Conservation (phyloP, 305 asterid genomes). For the Ajuga reptans region DNA sequence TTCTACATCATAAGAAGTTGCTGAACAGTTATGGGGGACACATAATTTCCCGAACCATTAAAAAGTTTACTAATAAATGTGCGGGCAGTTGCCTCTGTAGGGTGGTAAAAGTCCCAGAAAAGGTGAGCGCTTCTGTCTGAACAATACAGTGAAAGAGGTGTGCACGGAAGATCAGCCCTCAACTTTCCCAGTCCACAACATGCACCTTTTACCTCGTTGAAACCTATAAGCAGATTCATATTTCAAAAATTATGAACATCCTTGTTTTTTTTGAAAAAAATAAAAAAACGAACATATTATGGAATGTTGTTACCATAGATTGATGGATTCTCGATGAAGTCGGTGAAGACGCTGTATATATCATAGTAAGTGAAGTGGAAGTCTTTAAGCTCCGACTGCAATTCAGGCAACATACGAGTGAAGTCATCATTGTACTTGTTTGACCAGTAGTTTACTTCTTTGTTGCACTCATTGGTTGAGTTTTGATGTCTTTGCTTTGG, state of each 20-base stretch:
- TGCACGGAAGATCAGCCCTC: slow-evolving; percentile 54
- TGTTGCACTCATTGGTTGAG: slow-evolving; percentile 31
- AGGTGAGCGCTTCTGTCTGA: slow-evolving; percentile 44
- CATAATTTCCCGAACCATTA: slow-evolving; percentile 28
- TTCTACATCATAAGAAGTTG: slow-evolving; percentile 39
- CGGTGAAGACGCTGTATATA: slow-evolving; percentile 28
- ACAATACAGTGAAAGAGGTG: slow-evolving; percentile 48
- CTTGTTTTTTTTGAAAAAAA: neutral
- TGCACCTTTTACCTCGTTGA: slow-evolving; percentile 48
- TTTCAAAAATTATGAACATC: neutral
- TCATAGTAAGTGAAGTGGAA: slow-evolving; percentile 51
- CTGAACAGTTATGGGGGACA: slow-evolving; percentile 37
- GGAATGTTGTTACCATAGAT: slow-evolving; percentile 28
- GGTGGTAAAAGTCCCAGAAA: slow-evolving; percentile 77
- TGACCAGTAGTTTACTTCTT: slow-evolving; percentile 38
- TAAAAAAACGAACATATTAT: neutral
- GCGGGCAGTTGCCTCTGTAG: slow-evolving; percentile 46
- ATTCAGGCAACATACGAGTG: slow-evolving; percentile 31
- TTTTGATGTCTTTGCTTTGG: slow-evolving; percentile 31
- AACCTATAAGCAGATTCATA: slow-evolving; percentile 32
- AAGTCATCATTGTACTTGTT: slow-evolving; percentile 29
- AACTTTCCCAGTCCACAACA: slow-evolving; percentile 71
- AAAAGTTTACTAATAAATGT: slow-evolving; percentile 33
- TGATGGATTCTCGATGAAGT: slow-evolving; percentile 32
- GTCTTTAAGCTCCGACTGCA: slow-evolving; percentile 39